Evolutionary conservation across 208 protist species (phyloP), one percentile per base, ranked within the genome.

Genomic region (Leishmania aethiopica): DNA sequence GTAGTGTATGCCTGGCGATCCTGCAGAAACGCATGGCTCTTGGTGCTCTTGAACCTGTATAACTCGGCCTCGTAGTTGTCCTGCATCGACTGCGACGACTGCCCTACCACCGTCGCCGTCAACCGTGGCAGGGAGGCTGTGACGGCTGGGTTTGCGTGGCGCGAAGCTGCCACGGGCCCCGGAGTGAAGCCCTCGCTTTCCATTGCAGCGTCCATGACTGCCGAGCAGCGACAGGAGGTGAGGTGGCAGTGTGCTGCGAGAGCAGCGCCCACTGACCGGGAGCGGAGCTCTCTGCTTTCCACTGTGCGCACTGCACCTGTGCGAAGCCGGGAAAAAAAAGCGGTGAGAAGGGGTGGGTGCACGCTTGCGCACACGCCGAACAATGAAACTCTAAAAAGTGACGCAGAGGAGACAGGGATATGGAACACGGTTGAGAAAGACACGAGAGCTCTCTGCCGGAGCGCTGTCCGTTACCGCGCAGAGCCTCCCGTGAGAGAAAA

Each of bases 31-130:
- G 90, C 84, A 17, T 91, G 84, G 17, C 90, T 80, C 32, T 93
- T 89, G 1, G 88, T 92, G 55, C 91, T 89, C 70, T 91, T 94
- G 82, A 91, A 92, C 60, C 91, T 94, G 85, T 95, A 97, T 35
- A 95, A 67, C 64, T 80, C 81, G 1, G 75, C 75, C 55, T 89
- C 81, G 37, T 90, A 90, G 4, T 66, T 69, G 69, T 85, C 81
- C 32, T 75, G 37, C 32, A 19, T 35, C 67, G 40, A 8, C 42
- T 45, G 28, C 11, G 1, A 13, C 19, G 42, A 73, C 40, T 28
- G 4, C 42, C 22, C 10, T 35, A 19, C 19, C 42, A 15, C 10
- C 8, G 51, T 49, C 35, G 49, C 22, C 10, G 53, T 6, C 55
- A 67, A 17, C 1, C 2, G 59, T 10, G 72, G 72, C 40, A 79